A percentile compares a stretch with the other conserved stretches of the same genome.
These are phyloP conservation scores for Teunomyces kruisii DNA, from an alignment of 805 yeast species.

Conservation along the genomic window DNA sequence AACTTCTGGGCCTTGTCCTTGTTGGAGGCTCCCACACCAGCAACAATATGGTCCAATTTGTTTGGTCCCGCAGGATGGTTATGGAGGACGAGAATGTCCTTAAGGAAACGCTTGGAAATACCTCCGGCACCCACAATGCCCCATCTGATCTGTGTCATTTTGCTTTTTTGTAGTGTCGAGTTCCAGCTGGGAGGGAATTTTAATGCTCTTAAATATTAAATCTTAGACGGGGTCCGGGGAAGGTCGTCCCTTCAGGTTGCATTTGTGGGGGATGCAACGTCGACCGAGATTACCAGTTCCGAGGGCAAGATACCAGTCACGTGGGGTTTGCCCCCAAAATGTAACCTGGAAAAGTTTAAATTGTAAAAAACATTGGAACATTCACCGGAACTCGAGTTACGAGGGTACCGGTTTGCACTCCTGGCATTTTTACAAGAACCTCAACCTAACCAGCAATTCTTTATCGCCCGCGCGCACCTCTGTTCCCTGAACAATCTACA, in stretches of 20 bases:
- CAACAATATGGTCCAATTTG: conserved; percentile 31
- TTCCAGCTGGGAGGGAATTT: too few relatives aligned
- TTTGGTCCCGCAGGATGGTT: conserved; percentile 21
- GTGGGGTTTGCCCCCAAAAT: background rate
- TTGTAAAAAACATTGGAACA: too few relatives aligned
- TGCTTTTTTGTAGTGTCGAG: conserved; percentile 12
- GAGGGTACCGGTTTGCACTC: too few relatives aligned
- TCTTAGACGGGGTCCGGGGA: background rate
- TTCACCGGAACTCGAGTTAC: too few relatives aligned
- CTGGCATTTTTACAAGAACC: too few relatives aligned
- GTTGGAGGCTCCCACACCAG: conserved; percentile 41
- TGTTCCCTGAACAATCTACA: too few relatives aligned
- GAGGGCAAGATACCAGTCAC: background rate
- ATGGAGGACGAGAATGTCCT: conserved; percentile 30
- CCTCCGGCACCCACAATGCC: conserved; percentile 52
- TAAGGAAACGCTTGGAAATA: conserved; percentile 45
- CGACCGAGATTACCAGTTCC: background rate
- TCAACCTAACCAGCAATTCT: background rate
- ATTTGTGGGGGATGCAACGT: conserved; percentile 1
- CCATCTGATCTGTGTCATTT: conserved; percentile 29
- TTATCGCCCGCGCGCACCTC: too few relatives aligned
- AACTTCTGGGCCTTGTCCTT: conserved; percentile 35
- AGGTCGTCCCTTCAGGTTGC: conserved; percentile 3
- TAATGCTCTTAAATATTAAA: background rate
- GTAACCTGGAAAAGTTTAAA: too few relatives aligned